phyloP scores from a whole-genome alignment of 2,329 filamentous ascomycete species.

The Fusarium circinatum region DNA sequence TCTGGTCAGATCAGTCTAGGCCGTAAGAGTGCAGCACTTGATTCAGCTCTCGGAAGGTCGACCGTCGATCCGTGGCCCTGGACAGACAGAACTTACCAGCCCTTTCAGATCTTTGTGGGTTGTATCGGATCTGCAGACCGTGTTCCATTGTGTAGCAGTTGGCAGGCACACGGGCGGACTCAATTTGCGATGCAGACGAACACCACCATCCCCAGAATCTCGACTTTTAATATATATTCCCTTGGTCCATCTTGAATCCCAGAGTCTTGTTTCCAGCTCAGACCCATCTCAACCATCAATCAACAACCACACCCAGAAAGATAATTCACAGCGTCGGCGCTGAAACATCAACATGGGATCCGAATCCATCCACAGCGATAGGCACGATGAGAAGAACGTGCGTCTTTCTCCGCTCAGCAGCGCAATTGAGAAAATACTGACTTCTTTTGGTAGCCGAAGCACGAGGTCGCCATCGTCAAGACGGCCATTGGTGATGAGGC shows the following conservation, averaged over 20 bases:
- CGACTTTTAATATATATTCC: conserved; percentile 29
- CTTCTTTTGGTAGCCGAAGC: neutral
- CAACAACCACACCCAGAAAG: neutral
- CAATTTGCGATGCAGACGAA: neutral
- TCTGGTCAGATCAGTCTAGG: conserved; percentile 19
- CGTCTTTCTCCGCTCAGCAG: neutral
- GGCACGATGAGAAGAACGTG: conserved; percentile 28
- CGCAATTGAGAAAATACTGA: neutral
- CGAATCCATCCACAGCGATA: conserved; percentile 30
- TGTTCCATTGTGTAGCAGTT: conserved; percentile 28
- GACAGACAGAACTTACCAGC: conserved; percentile 1
- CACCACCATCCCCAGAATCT: neutral
- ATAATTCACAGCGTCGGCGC: conserved; percentile 5
- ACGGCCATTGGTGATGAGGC: conserved; percentile 41
- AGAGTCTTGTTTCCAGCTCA: neutral
- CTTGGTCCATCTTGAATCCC: neutral
- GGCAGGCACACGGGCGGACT: conserved; percentile 2
- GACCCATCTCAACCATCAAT: conserved; percentile 15
- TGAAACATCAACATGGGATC: conserved; percentile 33
- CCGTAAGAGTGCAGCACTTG: neutral
- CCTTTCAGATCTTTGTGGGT: conserved; percentile 32
- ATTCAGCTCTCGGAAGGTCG: conserved; percentile 29
- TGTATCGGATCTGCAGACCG: conserved; percentile 36
- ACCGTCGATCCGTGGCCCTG: conserved; percentile 36
- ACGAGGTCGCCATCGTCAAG: conserved; percentile 33